These are phyloP conservation scores for Epithemia pelagica DNA, from an alignment of 108 stramenopile genomes.

Conservation along the genomic window DNA sequence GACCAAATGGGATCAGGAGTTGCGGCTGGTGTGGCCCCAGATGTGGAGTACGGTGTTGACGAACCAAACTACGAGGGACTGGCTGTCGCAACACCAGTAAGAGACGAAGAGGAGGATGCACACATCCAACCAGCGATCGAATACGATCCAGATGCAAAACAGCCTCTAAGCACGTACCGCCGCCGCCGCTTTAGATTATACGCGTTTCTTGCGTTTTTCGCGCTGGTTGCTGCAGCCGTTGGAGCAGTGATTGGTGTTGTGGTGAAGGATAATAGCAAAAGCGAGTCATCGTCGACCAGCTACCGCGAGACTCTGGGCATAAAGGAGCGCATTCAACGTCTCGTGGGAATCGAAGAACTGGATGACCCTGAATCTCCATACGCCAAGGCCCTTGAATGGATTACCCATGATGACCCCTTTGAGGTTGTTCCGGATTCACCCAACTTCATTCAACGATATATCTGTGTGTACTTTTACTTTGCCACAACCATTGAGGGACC, in stretches of 20 bases:
- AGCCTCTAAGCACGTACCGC: slow-evolving; percentile 34
- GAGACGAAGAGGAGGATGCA: slow-evolving; percentile 47
- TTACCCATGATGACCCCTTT: slow-evolving; percentile 48
- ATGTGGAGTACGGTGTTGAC: slow-evolving; percentile 11
- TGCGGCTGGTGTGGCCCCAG: background rate
- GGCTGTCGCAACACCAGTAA: slow-evolving; percentile 61
- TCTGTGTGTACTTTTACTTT: slow-evolving; percentile 48
- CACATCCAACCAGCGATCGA: slow-evolving; percentile 70
- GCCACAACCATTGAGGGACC: slow-evolving; percentile 25
- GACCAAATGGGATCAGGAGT: background rate
- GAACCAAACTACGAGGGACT: slow-evolving; percentile 20
- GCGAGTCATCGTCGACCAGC: slow-evolving; percentile 19
- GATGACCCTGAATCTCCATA: slow-evolving; percentile 34
- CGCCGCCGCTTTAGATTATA: slow-evolving; percentile 66
- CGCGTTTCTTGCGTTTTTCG: slow-evolving; percentile 18
- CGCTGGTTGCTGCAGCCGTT: slow-evolving; percentile 17
- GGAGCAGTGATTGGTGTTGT: slow-evolving; percentile 17
- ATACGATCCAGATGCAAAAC: slow-evolving; percentile 76
- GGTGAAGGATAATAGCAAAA: background rate
- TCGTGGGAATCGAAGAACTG: slow-evolving; percentile 22
- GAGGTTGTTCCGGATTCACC: slow-evolving; percentile 24
- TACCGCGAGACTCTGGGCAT: slow-evolving; percentile 18
- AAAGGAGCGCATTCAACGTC: slow-evolving; percentile 11
- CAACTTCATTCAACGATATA: slow-evolving; percentile 56
- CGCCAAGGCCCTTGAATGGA: slow-evolving; percentile 48